Percentiles rank a stretch among this genome's conserved stretches.
Conservation (phyloP, 352 stramenopile species). For the Pythium chondricola region DNA sequence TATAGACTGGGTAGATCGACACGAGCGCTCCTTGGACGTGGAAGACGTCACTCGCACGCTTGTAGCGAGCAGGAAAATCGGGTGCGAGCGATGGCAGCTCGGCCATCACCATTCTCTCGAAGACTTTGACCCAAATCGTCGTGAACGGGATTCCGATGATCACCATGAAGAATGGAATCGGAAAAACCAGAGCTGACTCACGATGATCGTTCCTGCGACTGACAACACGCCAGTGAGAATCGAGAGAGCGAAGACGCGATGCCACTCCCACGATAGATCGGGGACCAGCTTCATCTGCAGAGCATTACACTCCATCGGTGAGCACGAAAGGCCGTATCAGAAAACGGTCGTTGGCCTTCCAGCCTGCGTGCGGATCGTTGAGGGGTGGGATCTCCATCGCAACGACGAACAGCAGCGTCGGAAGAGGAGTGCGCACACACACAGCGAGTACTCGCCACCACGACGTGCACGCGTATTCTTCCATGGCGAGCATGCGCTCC, state of each 20-base stretch:
- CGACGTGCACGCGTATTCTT: background rate
- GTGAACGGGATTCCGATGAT: conserved; percentile 12
- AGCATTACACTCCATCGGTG: conserved; percentile 1
- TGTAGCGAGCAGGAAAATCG: background rate
- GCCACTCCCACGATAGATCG: background rate
- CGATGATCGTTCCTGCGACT: background rate
- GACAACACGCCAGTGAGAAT: background rate
- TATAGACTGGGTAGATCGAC: conserved; percentile 31
- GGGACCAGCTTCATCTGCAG: background rate
- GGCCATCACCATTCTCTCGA: background rate
- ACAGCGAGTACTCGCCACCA: background rate
- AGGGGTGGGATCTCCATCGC: conserved; percentile 7
- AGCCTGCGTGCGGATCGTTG: conserved; percentile 1
- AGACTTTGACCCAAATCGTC: background rate
- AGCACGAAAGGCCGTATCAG: background rate
- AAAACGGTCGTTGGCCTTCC: conserved; percentile 1
- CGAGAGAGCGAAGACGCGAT: background rate
- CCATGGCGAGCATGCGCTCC: background rate
- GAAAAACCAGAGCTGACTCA: conserved; percentile 27
- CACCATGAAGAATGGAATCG: conserved; percentile 23
- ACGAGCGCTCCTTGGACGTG: conserved; percentile 22
- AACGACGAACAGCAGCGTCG: background rate
- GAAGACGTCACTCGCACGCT: conserved; percentile 1
- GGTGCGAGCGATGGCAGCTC: background rate
- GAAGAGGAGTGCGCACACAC: background rate